phyloP scores from a whole-genome alignment of 768 basidiomycete species.

The Mycena metata region DNA sequence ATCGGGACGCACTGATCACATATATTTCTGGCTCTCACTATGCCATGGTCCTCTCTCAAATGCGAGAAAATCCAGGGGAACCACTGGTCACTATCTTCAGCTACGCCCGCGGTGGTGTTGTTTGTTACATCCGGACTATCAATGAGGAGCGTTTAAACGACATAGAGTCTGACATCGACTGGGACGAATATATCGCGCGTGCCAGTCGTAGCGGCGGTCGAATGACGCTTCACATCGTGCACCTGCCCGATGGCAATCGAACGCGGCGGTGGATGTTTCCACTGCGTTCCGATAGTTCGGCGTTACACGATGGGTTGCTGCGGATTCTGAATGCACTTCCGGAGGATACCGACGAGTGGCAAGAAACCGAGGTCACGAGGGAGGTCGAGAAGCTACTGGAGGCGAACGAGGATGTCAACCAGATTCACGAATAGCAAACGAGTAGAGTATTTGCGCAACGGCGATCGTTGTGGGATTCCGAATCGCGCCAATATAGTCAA shows the following conservation, averaged over 20 bases:
- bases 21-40: too few species aligned
- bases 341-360: too few species aligned
- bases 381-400: too few species aligned
- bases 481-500: too few species aligned
- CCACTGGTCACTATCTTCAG: not conserved
- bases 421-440: too few species aligned
- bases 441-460: too few species aligned
- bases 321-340: not conserved
- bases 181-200: not conserved
- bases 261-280: not conserved
- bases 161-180: not conserved
- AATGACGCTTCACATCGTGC: not conserved
- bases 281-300: not conserved
- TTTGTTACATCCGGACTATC: not conserved
- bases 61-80: not conserved
- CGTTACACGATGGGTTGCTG: not conserved
- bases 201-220: slow-evolving; percentile 2
- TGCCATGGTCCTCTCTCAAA: too few species aligned
- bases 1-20: not conserved
- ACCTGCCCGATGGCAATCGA: not conserved
- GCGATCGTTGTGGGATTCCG: too few species aligned
- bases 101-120: not conserved
- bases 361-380: too few species aligned
- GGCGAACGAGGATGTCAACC: too few species aligned
- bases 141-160: not conserved